These are phyloP conservation scores for Penicillium atrosanguineum DNA, from an alignment of 495 filamentous ascomycete genomes.

Conservation along the genomic window DNA sequence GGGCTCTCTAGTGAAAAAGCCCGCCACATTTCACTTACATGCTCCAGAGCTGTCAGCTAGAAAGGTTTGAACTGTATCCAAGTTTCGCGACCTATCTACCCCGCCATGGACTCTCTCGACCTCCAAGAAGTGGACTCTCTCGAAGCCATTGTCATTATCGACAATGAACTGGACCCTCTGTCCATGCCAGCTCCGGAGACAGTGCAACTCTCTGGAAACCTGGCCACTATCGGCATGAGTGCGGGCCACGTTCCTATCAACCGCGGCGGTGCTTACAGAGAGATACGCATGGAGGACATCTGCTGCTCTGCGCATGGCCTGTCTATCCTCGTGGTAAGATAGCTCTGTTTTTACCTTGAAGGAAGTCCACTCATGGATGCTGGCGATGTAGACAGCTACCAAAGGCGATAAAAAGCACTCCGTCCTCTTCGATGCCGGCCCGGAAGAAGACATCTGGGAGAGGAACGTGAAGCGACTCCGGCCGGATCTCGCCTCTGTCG, in stretches of 20 bases:
- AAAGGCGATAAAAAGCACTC: constrained; percentile 49
- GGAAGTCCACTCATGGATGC: not conserved
- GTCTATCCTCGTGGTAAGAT: constrained; percentile 52
- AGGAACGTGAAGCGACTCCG: constrained; percentile 51
- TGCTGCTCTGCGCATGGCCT: constrained; percentile 62
- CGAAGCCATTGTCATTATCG: constrained; percentile 48
- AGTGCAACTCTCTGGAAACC: constrained; percentile 42
- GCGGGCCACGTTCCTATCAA: constrained; percentile 30
- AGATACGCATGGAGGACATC: constrained; percentile 54
- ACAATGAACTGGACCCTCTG: constrained; percentile 60
- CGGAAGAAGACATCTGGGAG: constrained; percentile 56
- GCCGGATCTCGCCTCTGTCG: constrained; percentile 60
- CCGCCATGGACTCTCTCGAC: constrained; percentile 3
- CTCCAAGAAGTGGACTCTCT: constrained; percentile 49
- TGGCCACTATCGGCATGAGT: constrained; percentile 37
- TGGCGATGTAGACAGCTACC: constrained; percentile 45
- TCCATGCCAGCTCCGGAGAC: constrained; percentile 49
- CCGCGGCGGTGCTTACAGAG: constrained; percentile 42
- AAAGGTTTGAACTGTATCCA: not conserved
- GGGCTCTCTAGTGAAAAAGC: no score
- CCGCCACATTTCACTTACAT: no score
- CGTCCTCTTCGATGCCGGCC: constrained; percentile 61
- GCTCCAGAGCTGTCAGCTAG: not conserved
- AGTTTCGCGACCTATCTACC: not conserved
- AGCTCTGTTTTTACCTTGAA: not conserved